Evolutionary conservation across 2,329 filamentous ascomycete genomes (phyloP), one percentile per base, ranked within the genome.

Genomic region (Seiridium unicorne): DNA sequence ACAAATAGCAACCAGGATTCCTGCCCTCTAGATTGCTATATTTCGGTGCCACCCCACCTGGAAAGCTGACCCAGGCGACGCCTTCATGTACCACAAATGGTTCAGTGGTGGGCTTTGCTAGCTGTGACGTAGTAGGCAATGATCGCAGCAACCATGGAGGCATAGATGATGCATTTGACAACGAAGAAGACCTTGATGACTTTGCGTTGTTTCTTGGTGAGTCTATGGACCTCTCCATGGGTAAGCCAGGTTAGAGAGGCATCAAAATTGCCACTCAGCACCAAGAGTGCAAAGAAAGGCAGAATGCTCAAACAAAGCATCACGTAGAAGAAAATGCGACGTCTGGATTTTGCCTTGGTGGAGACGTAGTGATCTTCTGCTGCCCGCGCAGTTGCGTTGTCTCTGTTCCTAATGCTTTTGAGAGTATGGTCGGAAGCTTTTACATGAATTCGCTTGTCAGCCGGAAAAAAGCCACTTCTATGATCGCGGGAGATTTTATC

Each of bases 221-320:
- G 69, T 7, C 66, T 66, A 31, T 73, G 69, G 34, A 77, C 74
- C 65, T 82, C 76, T 5, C 82, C 81, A 2, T 73, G 69, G 0
- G 81, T 82, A 57, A 76, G 77, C 81, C 81, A 84, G 5, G 75
- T 75, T 35, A 84, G 74, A 0, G 76, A 75, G 1, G 72, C 70
- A 63, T 82, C 76, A 51, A 84, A 78, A 10, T 70, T 73, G 9
- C 81, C 80, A 8, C 67, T 71, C 34, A 82, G 72, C 1, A 79
- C 77, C 6, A 83, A 65, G 0, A 81, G 60, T 0, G 79, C 76
- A 8, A 81, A 68, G 53, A 84, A 79, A 0, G 82, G 82, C n/a
- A 84, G 74, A 1, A 79, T 58, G 18, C 76, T 77, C 47, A 81
- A 51, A 0, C 70, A 36, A 49, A 76, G 65, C 62, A 82, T 74